Evolutionary conservation across 495 filamentous ascomycete genomes (phyloP).

Genomic region (Staphylotrichum tortipilum): DNA sequence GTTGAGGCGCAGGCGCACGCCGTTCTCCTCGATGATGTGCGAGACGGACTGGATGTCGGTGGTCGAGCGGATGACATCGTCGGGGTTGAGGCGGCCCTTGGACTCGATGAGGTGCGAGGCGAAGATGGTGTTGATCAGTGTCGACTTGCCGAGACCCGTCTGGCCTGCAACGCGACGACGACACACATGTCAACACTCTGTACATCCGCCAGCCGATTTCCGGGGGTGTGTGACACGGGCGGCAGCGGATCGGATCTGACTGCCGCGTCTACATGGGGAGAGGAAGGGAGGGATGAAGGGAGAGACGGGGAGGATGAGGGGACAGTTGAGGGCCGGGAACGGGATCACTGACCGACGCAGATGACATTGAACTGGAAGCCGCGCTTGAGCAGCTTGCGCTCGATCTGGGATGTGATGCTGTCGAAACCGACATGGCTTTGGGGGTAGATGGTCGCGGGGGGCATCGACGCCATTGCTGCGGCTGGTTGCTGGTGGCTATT

Average conservation of each 20-base stretch:
- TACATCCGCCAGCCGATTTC: too few species aligned
- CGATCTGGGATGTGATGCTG: slow-evolving; percentile 96
- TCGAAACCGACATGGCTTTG: slow-evolving; percentile 98
- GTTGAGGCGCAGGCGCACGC: slow-evolving; percentile 90
- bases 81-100: slow-evolving; percentile 85
- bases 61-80: slow-evolving; percentile 87
- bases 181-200: slow-evolving; percentile 36
- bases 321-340: not conserved
- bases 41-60: slow-evolving; percentile 97
- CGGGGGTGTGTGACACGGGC: too few species aligned
- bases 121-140: slow-evolving; percentile 99
- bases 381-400: slow-evolving; percentile 98
- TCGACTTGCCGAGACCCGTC: slow-evolving; percentile 97
- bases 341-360: slow-evolving; percentile 77
- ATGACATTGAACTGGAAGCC: slow-evolving; percentile 99
- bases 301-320: too few species aligned
- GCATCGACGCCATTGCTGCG: slow-evolving; percentile 39
- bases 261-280: slow-evolving; percentile 3
- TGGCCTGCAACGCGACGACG: slow-evolving; percentile 58
- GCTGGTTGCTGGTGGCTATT: slow-evolving; percentile 24
- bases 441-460: slow-evolving; percentile 59
- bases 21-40: slow-evolving; percentile 99
- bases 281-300: not conserved
- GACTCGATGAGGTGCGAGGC: slow-evolving; percentile 98
- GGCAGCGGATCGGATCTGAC: slow-evolving; percentile 2